Percentiles rank a stretch among this genome's conserved stretches.
Evolutionary conservation across 306 rosid genomes (phyloP).

Genomic region (Malus sieversii): DNA sequence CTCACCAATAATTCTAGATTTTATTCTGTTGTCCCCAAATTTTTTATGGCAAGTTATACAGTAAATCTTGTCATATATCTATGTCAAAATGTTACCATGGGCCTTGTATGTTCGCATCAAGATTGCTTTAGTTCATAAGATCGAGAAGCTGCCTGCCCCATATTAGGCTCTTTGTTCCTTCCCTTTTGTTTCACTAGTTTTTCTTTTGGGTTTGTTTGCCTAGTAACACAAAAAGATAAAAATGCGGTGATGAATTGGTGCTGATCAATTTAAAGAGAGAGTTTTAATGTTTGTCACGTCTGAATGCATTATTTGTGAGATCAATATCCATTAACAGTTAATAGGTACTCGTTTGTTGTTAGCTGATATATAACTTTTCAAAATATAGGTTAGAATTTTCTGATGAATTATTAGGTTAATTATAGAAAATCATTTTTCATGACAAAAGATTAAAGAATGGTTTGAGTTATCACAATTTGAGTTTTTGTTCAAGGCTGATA

Average conservation of each 20-base stretch:
- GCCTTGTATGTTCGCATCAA: not conserved
- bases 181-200: not conserved
- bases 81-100: conserved; percentile 12
- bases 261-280: not conserved
- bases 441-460: not conserved
- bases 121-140: conserved; percentile 10
- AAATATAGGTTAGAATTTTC: not conserved
- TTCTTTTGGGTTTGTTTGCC: not conserved
- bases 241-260: not conserved
- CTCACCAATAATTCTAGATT: conserved; percentile 13
- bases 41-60: not conserved
- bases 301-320: not conserved
- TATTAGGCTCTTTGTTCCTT: conserved; percentile 9
- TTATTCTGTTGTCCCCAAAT: conserved; percentile 7
- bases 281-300: not conserved
- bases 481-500: not conserved
- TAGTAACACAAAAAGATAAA: not conserved
- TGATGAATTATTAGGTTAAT: not conserved
- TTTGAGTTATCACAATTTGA: not conserved
- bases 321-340: not conserved
- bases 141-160: not conserved
- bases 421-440: not conserved
- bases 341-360: not conserved
- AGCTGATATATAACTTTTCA: not conserved
- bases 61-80: not conserved